phyloP scores from a whole-genome alignment of 2,329 filamentous ascomycete species.

The Aureobasidium pullulans region DNA sequence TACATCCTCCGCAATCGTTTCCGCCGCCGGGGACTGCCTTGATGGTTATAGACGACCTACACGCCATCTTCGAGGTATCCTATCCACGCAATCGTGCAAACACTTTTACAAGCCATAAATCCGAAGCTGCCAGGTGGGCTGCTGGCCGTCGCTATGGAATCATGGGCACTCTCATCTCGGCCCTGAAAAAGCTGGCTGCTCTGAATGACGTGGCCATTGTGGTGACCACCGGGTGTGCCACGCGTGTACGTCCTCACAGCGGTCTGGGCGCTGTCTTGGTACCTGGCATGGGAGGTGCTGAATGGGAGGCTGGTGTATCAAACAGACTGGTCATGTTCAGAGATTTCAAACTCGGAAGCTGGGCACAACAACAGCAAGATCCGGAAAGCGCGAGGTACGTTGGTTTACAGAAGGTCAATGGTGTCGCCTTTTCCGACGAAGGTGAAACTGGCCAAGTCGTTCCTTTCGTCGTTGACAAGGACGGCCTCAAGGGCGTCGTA shows the following conservation, averaged over 20 bases:
- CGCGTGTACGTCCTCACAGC: conserved; percentile 57
- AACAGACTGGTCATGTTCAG: conserved; percentile 71
- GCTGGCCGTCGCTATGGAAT: conserved; percentile 50
- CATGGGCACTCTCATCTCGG: conserved; percentile 55
- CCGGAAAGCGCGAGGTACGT: conserved; percentile 32
- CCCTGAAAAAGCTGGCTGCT: conserved; percentile 64
- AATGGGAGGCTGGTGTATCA: conserved; percentile 74
- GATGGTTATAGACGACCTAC: conserved; percentile 71
- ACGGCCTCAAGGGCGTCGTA: conserved; percentile 1
- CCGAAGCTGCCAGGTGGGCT: conserved; percentile 41
- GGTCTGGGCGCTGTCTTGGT: conserved; percentile 57
- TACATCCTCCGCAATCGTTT: conserved; percentile 56
- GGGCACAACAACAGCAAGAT: conserved; percentile 20
- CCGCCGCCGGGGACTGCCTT: conserved; percentile 58
- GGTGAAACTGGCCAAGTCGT: conserved; percentile 42
- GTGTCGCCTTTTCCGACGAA: conserved; percentile 33
- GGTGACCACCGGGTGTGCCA: conserved; percentile 71
- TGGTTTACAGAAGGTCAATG: conserved; percentile 38
- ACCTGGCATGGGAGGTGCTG: conserved; percentile 64
- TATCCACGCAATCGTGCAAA: conserved; percentile 52
- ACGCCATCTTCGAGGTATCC: conserved; percentile 66
- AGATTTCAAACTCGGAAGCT: conserved; percentile 47
- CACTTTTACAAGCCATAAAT: conserved; percentile 11
- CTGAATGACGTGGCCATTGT: conserved; percentile 66
- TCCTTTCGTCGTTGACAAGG: conserved; percentile 37